phyloP scores from a whole-genome alignment of 2,329 filamentous ascomycete genomes.

The Ceratocystis alfenasii region DNA sequence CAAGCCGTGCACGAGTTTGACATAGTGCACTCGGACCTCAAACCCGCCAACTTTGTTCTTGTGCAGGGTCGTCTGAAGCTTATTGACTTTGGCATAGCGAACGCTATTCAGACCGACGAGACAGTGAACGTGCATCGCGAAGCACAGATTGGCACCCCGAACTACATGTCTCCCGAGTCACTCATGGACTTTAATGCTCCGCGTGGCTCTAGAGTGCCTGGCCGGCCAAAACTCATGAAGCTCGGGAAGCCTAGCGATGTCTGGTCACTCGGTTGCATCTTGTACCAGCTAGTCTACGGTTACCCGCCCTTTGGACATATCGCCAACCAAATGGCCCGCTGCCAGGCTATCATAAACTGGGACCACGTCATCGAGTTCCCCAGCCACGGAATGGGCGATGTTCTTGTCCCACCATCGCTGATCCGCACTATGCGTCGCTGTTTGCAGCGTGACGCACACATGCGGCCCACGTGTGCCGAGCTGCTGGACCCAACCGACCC shows the following conservation, averaged over 20 bases:
- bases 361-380: slow-evolving; percentile 62
- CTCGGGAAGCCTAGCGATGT: slow-evolving; percentile 91
- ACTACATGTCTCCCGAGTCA: slow-evolving; percentile 96
- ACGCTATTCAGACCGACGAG: slow-evolving; percentile 88
- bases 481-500: slow-evolving; percentile 47
- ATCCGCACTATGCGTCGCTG: slow-evolving; percentile 52
- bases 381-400: slow-evolving; percentile 53
- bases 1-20: slow-evolving; percentile 78
- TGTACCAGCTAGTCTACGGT: slow-evolving; percentile 98
- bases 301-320: slow-evolving; percentile 91
- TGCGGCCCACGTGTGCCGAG: slow-evolving; percentile 52
- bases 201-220: slow-evolving; percentile 34
- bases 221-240: slow-evolving; percentile 69
- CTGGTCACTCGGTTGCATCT: slow-evolving; percentile 90
- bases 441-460: slow-evolving; percentile 48
- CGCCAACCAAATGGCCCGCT: slow-evolving; percentile 70
- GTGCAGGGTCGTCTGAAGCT: slow-evolving; percentile 84
- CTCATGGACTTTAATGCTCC: slow-evolving; percentile 73
- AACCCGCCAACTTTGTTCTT: slow-evolving; percentile 92
- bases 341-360: slow-evolving; percentile 76
- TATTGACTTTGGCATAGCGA: slow-evolving; percentile 97
- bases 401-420: slow-evolving; percentile 46
- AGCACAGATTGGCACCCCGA: slow-evolving; percentile 87
- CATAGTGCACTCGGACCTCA: slow-evolving; percentile 93
- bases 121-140: slow-evolving; percentile 97